These are phyloP conservation scores for Grosmannia serpens DNA, from an alignment of 2,329 filamentous ascomycete species.

Conservation along the genomic window DNA sequence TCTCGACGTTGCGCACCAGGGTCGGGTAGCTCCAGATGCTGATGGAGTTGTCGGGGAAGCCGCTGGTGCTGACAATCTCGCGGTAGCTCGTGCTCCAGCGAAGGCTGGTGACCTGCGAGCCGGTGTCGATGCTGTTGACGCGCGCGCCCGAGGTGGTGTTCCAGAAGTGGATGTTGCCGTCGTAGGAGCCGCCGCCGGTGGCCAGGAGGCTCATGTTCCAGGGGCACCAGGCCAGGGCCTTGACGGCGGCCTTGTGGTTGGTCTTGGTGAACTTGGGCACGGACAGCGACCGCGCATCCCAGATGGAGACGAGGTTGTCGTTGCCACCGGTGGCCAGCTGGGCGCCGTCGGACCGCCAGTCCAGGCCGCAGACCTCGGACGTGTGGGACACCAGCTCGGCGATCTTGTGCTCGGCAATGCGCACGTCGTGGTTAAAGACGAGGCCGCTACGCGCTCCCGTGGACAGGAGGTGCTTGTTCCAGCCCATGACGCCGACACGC, in stretches of 20 bases:
- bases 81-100: constrained; percentile 96
- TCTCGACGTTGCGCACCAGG: constrained; percentile 93
- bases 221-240: constrained; percentile 96
- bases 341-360: constrained; percentile 93
- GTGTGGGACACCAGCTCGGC: constrained; percentile 96
- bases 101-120: constrained; percentile 91
- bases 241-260: constrained; percentile 97
- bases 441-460: constrained; percentile 90
- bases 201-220: constrained; percentile 97
- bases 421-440: constrained; percentile 97
- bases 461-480: constrained; percentile 96
- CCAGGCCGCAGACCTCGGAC: constrained; percentile 92
- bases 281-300: constrained; percentile 86
- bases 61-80: constrained; percentile 93
- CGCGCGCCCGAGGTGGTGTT: constrained; percentile 96
- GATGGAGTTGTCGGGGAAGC: constrained; percentile 97
- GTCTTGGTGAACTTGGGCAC: constrained; percentile 99
- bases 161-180: constrained; percentile 99
- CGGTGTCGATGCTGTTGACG: constrained; percentile 98
- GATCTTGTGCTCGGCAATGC: constrained; percentile 94
- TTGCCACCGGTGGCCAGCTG: constrained; percentile 97
- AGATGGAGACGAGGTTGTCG: constrained; percentile 97
- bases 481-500: constrained; percentile 94
- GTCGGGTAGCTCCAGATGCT: constrained; percentile 99
- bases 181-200: constrained; percentile 90